Evolutionary conservation across 164 flowering plant genomes (phyloP), one percentile per base, ranked within the genome.

Genomic region (Protea cynaroides): DNA sequence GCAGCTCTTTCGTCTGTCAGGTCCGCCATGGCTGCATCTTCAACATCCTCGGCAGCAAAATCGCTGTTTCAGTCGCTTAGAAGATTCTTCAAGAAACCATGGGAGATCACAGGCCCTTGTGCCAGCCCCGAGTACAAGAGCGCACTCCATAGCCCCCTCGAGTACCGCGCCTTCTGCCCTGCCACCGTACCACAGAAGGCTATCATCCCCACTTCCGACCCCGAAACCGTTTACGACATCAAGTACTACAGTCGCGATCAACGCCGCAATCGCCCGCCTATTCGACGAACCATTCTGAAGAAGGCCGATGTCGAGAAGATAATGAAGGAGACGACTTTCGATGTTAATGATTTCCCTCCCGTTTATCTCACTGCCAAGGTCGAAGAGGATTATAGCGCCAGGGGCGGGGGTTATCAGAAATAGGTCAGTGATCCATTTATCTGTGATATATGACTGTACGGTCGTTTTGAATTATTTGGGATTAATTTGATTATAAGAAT

Each of bases 71-170:
- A 85, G 65, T 70, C 84, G 59, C 82, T 92, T 24, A 80, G 62
- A 56, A 77, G 85, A 0, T 92, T 61, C 85, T 34, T 87, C 47
- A 92, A 85, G 79, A 84, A 85, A 56, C 96, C 98, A 15, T 92
- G 98, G 95, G 91, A 89, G 78, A 74, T 84, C 71, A 89, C 95
- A 1, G 98, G 98, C 0, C 96, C 96, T 0, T 81, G 87, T 74
- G 75, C 96, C 21, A 53, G 66, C 46, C 98, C 95, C 15, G 98
- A 92, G 67, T 92, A 86, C 82, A 72, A 37, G 56, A 14, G 34
- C n/a, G 79, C 98, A n/a, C 37, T 89, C n/a, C 98, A 91, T 0
- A 40, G 23, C 12, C 87, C 92, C 1, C 56, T 70, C 24, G 96
- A 89, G 61, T 92, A 86, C 82, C 85, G 98, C 0, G 38, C 75